Percentiles rank a stretch among this genome's conserved stretches.
Conservation (phyloP, 2,329 filamentous ascomycete species). For the Botrytis porri region DNA sequence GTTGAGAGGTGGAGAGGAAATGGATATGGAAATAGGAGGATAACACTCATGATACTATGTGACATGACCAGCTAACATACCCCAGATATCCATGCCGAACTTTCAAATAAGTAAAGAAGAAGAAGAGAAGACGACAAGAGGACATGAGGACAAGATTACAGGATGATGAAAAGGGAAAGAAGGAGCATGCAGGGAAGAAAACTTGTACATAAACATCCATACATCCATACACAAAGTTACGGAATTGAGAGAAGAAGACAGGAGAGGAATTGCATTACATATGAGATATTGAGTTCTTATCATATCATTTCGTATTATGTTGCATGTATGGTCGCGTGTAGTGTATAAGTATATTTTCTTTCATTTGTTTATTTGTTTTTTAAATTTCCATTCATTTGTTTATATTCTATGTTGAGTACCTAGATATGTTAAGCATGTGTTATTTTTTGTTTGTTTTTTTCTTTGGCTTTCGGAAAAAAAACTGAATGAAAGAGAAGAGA, state of each 20-base stretch:
- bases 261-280: not conserved
- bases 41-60: not conserved
- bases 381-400: no score
- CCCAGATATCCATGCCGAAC: conserved; percentile 23
- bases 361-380: not conserved
- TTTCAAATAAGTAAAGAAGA: conserved; percentile 19
- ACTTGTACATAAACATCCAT: not conserved
- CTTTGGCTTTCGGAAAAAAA: no score
- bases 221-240: not conserved
- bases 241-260: not conserved
- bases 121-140: not conserved
- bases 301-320: not conserved
- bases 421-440: no score
- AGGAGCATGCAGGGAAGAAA: not conserved
- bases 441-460: no score
- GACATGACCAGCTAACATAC: conserved; percentile 1
- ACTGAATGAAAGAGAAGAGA: no score
- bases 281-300: not conserved
- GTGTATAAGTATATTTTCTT: not conserved
- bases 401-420: no score
- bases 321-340: not conserved
- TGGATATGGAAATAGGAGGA: not conserved
- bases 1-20: not conserved
- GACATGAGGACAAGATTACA: not conserved
- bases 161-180: not conserved